Percentiles rank a stretch among this genome's conserved stretches.
These are phyloP conservation scores for Farysia itapuensis DNA, from an alignment of 1,284 basidiomycete genomes.

Conservation along the genomic window DNA sequence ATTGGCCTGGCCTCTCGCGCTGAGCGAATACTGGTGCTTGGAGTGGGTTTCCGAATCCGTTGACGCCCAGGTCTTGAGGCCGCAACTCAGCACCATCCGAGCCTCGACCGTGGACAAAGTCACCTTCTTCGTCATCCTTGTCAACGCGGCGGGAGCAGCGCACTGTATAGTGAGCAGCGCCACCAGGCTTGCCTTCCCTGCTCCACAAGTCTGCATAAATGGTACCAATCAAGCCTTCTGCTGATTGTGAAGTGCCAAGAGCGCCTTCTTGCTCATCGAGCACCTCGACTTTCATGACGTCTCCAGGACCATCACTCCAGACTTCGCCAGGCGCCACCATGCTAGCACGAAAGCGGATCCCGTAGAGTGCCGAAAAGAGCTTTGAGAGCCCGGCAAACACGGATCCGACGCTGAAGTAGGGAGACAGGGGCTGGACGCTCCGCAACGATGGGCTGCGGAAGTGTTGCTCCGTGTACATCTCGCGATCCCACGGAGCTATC, in stretches of 20 bases:
- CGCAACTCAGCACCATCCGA: slow-evolving; percentile 46
- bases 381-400: slow-evolving; percentile 55
- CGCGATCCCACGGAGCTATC: slow-evolving; percentile 54
- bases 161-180: slow-evolving; percentile 96
- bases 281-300: slow-evolving; percentile 89
- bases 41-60: slow-evolving; percentile 32
- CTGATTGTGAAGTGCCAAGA: slow-evolving; percentile 1
- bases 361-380: slow-evolving; percentile 52
- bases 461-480: slow-evolving; percentile 51
- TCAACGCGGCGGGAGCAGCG: slow-evolving; percentile 89
- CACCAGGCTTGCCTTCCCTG: slow-evolving; percentile 79
- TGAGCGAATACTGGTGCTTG: slow-evolving; percentile 61
- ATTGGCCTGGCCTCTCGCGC: slow-evolving; percentile 62
- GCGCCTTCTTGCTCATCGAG: slow-evolving; percentile 78
- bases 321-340: slow-evolving; percentile 70
- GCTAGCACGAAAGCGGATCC: slow-evolving; percentile 49
- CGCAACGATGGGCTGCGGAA: slow-evolving; percentile 23
- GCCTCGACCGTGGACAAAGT: slow-evolving; percentile 65
- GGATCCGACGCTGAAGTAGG: slow-evolving; percentile 54
- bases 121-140: slow-evolving; percentile 77
- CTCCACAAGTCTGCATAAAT: slow-evolving; percentile 92
- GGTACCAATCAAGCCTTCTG: slow-evolving; percentile 74
- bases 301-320: slow-evolving; percentile 70
- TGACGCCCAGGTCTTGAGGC: slow-evolving; percentile 15
- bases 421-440: slow-evolving; percentile 43